These are phyloP conservation scores for Pyracantha coccinea DNA, from an alignment of 331 rosid species.

Conservation along the genomic window DNA sequence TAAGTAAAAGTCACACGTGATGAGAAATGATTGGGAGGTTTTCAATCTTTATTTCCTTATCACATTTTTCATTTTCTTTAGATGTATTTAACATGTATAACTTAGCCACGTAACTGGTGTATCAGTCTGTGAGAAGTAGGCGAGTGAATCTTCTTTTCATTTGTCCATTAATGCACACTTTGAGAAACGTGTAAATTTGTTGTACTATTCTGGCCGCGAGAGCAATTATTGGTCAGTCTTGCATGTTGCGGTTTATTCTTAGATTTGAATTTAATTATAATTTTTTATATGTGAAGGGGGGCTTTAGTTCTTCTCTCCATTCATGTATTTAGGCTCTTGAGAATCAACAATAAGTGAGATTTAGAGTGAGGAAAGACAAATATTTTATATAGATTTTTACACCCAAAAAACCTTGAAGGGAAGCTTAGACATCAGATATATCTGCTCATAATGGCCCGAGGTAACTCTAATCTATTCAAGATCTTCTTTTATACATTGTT, in stretches of 20 bases:
- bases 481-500: neutral
- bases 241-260: neutral
- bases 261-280: neutral
- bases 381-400: neutral
- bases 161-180: neutral
- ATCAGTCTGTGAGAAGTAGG: neutral
- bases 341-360: neutral
- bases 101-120: neutral
- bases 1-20: neutral
- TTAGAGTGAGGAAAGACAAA: neutral
- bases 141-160: neutral
- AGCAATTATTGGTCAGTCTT: neutral
- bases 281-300: neutral
- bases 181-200: neutral
- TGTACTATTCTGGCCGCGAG: neutral
- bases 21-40: neutral
- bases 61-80: neutral
- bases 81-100: neutral
- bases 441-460: constrained; percentile 14
- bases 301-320: neutral
- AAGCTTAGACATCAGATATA: neutral
- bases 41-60: neutral
- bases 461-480: constrained; percentile 7
- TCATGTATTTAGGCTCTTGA: neutral
- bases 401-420: neutral